phyloP scores from a whole-genome alignment of 2,329 filamentous ascomycete genomes.

The Scedosporium dehoogii region DNA sequence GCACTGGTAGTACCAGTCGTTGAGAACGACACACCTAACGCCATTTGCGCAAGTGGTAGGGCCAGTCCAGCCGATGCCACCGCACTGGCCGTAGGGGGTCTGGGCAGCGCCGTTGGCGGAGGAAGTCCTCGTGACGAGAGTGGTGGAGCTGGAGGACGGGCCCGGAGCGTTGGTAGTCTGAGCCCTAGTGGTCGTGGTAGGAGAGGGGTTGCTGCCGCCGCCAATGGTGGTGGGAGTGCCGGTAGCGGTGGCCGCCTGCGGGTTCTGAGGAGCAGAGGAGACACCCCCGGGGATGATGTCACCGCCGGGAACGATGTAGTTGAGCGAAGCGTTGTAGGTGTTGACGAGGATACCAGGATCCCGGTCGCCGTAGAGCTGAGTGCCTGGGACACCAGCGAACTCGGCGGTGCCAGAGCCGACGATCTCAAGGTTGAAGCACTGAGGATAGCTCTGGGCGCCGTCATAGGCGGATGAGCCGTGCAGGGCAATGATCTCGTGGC shows the following conservation, averaged over 20 bases:
- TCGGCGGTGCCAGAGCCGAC: constrained; percentile 30
- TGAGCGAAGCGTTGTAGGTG: constrained; percentile 17
- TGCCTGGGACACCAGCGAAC: constrained; percentile 10
- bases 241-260: constrained; percentile 10
- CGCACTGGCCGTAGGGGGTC: constrained; percentile 25
- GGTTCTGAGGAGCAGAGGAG: constrained; percentile 11
- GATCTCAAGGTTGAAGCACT: constrained; percentile 40
- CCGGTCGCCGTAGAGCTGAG: constrained; percentile 16
- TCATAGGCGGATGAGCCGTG: constrained; percentile 26
- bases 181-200: constrained; percentile 2
- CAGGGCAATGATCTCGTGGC: constrained; percentile 47
- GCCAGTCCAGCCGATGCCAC: constrained; percentile 32
- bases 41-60: constrained; percentile 33
- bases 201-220: constrained; percentile 4
- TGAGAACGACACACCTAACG: constrained; percentile 24
- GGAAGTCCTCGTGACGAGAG: constrained; percentile 8
- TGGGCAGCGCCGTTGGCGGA: neutral
- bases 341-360: constrained; percentile 24
- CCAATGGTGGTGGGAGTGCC: constrained; percentile 10
- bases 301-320: constrained; percentile 23
- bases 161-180: neutral
- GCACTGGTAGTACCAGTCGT: constrained; percentile 29
- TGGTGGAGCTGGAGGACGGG: constrained; percentile 8
- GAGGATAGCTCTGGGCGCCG: constrained; percentile 38
- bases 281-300: constrained; percentile 16